phyloP scores from a whole-genome alignment of 768 basidiomycete species.

The Lyophyllum atratum region DNA sequence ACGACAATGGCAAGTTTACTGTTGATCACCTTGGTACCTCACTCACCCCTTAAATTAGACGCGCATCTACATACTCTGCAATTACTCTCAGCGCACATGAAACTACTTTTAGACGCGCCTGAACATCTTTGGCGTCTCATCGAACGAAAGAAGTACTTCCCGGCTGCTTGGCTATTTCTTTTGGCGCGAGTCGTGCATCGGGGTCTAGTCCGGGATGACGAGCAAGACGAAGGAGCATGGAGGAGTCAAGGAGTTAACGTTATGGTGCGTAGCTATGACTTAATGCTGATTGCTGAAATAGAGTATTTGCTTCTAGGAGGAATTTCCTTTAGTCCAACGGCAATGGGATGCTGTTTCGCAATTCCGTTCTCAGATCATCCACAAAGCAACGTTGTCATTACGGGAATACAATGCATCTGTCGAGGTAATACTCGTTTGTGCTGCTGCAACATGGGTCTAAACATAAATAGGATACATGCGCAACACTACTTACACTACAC shows the following conservation, averaged over 20 bases:
- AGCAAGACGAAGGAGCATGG: constrained; percentile 67
- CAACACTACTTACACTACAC: constrained; percentile 80
- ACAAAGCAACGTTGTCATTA: constrained; percentile 83
- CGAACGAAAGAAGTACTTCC: constrained; percentile 75
- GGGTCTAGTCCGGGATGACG: constrained; percentile 62
- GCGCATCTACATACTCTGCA: constrained; percentile 69
- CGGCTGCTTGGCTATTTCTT: constrained; percentile 87
- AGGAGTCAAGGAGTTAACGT: constrained; percentile 61
- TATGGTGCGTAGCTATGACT: constrained; percentile 40
- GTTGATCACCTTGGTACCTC: background rate
- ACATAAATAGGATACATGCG: constrained; percentile 61
- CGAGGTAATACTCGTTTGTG: constrained; percentile 42
- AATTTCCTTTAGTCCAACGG: constrained; percentile 86
- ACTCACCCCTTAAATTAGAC: constrained; percentile 41
- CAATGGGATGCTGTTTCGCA: constrained; percentile 93
- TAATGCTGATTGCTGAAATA: background rate
- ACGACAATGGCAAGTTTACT: constrained; percentile 41
- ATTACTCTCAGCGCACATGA: constrained; percentile 83
- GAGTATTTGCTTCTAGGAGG: constrained; percentile 48
- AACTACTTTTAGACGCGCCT: constrained; percentile 88
- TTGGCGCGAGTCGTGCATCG: constrained; percentile 85
- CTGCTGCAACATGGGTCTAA: background rate
- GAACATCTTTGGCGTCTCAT: constrained; percentile 90
- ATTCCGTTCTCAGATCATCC: constrained; percentile 86
- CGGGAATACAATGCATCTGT: constrained; percentile 56